Base-by-base conservation (phyloP, 2,329 filamentous ascomycete genomes). In the Penicillium sp. region DNA sequence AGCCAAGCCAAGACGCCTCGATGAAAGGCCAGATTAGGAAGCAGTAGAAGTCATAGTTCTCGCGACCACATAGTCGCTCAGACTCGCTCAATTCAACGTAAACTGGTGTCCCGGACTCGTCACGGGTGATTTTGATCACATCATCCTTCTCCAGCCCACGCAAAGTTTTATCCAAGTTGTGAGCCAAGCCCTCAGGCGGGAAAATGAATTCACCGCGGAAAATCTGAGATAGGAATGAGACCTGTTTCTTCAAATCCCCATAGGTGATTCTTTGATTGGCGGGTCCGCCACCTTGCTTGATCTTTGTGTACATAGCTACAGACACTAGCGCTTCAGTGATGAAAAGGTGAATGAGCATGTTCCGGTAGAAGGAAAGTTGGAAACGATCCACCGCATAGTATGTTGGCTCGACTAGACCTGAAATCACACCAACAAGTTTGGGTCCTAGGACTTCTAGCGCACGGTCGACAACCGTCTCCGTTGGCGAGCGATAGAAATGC, bases 1-100 rank as follows among this genome's bases (percentile, higher is more conserved):
- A 89, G 12, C 91, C 93, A 1, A 99, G 83, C 94, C 94, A 99
- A 52, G 85, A 89, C 0, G 93, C 89, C 75, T 99, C 94, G 64
- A 97, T 93, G 67, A 99, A 99, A 0, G 94, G 94, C 94, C 94
- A 99, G 62, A 99, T 91, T 21, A 99, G 78, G 81, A 97, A 99
- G 77, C 93, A 97, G 77, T 97, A 97, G 75, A 99, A 99, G 71
- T 99, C 94, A 69, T 90, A 99, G 69, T 97, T 97, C 75, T 99
- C 94, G 38, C 93, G 82, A 1, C 94, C 94, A 7, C 84, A 86
- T 31, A 83, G 81, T 19, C 93, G 84, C 74, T 99, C 94, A 3
- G 83, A 78, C 6, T 89, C 85, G 19, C 89, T 88, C 8, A 99
- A 80, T 5, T 91, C 91, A 38, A 97, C 79, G 55, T 80, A 78